Base-by-base conservation (phyloP, 495 filamentous ascomycete genomes). In the Aspergillus incahuasiensis region DNA sequence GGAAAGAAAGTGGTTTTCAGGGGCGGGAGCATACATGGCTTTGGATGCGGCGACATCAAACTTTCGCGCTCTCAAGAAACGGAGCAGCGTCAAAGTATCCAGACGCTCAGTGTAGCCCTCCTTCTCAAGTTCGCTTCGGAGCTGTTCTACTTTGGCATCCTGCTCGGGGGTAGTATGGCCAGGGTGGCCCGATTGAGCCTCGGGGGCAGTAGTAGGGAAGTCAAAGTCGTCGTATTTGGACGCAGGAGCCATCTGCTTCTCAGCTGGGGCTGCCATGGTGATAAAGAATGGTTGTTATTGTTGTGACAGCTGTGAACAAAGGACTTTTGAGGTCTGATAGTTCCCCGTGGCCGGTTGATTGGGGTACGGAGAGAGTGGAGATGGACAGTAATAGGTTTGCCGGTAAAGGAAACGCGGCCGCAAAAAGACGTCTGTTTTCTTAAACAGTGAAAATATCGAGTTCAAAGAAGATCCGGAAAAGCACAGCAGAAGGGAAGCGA, bases 161-260 rank as follows among this genome's bases (percentile, higher is more conserved):
- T 98, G 91, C 66, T 88, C 82, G 32, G 81, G 78, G 22, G 88
- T 96, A 63, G 92, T 88, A 69, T 92, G 84, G 64, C 94, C 94
- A 53, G 94, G 87, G 70, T 97, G 94, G 43, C 94, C 94, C 59
- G 75, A 73, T 62, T 86, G 81, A 11, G 78, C 63, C 44, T 80
- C 79, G 38, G 89, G 84, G 41, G 86, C 82, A 21, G 80, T 91
- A 49, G 85, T 92, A 48, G 94, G 94, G 75, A 79, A 97, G 68
- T 96, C 92, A 76, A 95, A 96, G 75, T 92, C 73, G 73, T 98
- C 92, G 79, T 97, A 97, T 73, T 95, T 96, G 62, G 89, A 95
- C 88, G 52, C 84, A 76, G 67, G 85, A 74, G 70, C 30, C 28
- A 88, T 48, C 59, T 70, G 59, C 22, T 62, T 53, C 45, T 71